These are phyloP conservation scores for Acacia crassicarpa DNA, from an alignment of 306 rosid species.

Conservation along the genomic window DNA sequence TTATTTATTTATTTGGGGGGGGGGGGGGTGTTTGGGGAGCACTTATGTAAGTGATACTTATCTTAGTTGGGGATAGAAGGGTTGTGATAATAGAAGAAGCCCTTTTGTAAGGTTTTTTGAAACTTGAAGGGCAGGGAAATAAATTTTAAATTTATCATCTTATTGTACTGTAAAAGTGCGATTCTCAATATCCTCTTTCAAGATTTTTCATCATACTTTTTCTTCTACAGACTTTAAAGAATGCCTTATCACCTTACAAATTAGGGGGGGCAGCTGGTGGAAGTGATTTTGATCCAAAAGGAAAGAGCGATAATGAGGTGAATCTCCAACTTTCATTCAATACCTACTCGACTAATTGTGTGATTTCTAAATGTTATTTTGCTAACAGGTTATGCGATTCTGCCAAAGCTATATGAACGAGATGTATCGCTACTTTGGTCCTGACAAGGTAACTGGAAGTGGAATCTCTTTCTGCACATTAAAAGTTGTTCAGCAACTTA, in stretches of 20 bases:
- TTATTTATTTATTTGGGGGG: not conserved
- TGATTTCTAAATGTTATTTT: constrained; percentile 40
- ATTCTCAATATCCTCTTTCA: not conserved
- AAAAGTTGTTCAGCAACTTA: constrained; percentile 23
- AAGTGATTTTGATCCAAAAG: constrained; percentile 98
- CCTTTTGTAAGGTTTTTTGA: not conserved
- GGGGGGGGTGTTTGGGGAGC: not conserved
- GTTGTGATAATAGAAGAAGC: not conserved
- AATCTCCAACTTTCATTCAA: constrained; percentile 23
- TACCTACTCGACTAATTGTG: constrained; percentile 11
- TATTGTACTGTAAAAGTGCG: not conserved
- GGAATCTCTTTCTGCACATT: constrained; percentile 18
- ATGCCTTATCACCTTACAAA: constrained; percentile 95
- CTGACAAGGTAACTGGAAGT: constrained; percentile 82
- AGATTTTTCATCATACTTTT: not conserved
- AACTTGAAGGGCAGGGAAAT: not conserved
- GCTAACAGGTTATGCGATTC: constrained; percentile 88
- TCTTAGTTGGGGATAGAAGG: not conserved
- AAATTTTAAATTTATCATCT: no score
- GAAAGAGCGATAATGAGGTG: constrained; percentile 95
- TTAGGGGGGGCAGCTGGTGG: constrained; percentile 99
- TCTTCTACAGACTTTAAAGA: constrained; percentile 76
- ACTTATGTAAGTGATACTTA: not conserved
- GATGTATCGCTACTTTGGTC: constrained; percentile 90
- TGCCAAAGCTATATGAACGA: constrained; percentile 99